Percentiles rank a stretch among this genome's conserved stretches.
Evolutionary conservation across 306 rosid genomes (phyloP).

Genomic region (Comarum palustre): DNA sequence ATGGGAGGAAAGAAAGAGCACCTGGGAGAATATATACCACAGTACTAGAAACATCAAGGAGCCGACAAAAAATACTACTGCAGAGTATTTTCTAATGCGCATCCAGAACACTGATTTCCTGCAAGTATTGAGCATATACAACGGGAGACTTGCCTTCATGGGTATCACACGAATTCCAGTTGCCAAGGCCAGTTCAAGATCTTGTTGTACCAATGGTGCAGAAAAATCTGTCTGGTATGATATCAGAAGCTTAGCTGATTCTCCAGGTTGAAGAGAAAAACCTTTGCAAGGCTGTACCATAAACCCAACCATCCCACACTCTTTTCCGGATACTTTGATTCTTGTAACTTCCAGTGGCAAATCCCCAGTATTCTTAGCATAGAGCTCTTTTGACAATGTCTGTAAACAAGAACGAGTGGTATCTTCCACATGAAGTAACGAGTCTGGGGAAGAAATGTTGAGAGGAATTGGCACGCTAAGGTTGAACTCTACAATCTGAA

Average conservation of each 20-base stretch:
- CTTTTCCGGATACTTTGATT: constrained; percentile 72
- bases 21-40: constrained; percentile 48
- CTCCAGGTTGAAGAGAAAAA: constrained; percentile 61
- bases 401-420: constrained; percentile 53
- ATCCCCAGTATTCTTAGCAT: constrained; percentile 84
- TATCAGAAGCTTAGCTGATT: constrained; percentile 50
- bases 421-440: constrained; percentile 46
- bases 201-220: constrained; percentile 56
- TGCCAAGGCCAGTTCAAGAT: constrained; percentile 76
- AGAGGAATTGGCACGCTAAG: constrained; percentile 48
- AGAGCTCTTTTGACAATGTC: constrained; percentile 58
- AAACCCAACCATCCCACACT: constrained; percentile 81
- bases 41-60: constrained; percentile 42
- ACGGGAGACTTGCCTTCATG: constrained; percentile 69
- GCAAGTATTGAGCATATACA: constrained; percentile 60
- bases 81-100: constrained; percentile 51
- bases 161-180: constrained; percentile 78
- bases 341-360: constrained; percentile 64
- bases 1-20: constrained; percentile 34
- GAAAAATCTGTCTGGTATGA: constrained; percentile 81
- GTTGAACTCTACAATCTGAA: constrained; percentile 61
- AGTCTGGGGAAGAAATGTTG: constrained; percentile 55
- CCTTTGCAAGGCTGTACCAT: constrained; percentile 56
- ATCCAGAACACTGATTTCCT: constrained; percentile 66
- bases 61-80: constrained; percentile 42